These are phyloP conservation scores for Boletus rubroflammeus DNA, from an alignment of 768 basidiomycete species.

Conservation along the genomic window DNA sequence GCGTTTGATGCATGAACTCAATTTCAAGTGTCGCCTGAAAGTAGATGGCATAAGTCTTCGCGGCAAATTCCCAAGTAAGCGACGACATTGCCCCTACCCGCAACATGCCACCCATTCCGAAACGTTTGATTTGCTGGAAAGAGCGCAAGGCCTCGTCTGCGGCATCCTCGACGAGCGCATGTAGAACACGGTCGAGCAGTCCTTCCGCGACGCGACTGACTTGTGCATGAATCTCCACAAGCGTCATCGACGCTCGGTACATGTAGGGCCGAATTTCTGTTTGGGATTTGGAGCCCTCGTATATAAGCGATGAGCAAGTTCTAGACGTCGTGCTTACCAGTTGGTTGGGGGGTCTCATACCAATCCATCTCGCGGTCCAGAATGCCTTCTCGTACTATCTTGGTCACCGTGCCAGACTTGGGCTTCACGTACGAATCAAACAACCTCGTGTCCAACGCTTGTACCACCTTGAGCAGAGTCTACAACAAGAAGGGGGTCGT, in stretches of 20 bases:
- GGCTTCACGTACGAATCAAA: slow-evolving; percentile 87
- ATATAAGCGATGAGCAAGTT: background rate
- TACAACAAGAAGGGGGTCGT: slow-evolving; percentile 24
- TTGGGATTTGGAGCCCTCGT: background rate
- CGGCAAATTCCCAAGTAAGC: background rate
- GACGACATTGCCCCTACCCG: slow-evolving; percentile 56
- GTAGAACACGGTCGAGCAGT: slow-evolving; percentile 78
- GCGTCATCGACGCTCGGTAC: slow-evolving; percentile 80
- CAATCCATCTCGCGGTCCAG: slow-evolving; percentile 83
- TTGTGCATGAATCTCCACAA: slow-evolving; percentile 91
- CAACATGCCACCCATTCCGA: slow-evolving; percentile 99
- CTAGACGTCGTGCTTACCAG: slow-evolving; percentile 48
- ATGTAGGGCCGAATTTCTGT: slow-evolving; percentile 93
- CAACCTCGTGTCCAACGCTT: slow-evolving; percentile 81
- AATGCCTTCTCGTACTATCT: slow-evolving; percentile 75
- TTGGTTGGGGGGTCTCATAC: slow-evolving; percentile 91
- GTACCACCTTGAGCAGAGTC: slow-evolving; percentile 73
- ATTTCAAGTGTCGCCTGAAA: slow-evolving; percentile 95
- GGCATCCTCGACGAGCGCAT: slow-evolving; percentile 76
- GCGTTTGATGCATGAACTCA: slow-evolving; percentile 97
- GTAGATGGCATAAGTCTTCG: background rate
- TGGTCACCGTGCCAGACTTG: slow-evolving; percentile 64
- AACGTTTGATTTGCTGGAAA: slow-evolving; percentile 85
- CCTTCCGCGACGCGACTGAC: slow-evolving; percentile 76
- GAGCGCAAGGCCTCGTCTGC: slow-evolving; percentile 79